These are phyloP conservation scores for Grigorovia transvaalensis DNA, from an alignment of 805 yeast genomes.

Conservation along the genomic window DNA sequence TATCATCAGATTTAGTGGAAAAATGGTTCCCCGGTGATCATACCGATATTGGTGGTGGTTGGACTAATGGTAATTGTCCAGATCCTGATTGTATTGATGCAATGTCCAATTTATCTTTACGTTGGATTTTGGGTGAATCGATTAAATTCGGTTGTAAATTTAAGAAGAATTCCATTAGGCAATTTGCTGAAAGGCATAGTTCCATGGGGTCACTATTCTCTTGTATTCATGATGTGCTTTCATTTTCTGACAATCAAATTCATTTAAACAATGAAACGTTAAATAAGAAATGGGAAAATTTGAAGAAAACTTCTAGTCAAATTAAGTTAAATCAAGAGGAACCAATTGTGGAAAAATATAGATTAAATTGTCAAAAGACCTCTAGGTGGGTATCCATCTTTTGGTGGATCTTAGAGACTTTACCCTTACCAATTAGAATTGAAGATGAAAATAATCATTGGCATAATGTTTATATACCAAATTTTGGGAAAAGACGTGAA, in stretches of 20 bases:
- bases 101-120: constrained; percentile 42
- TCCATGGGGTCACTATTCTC: constrained; percentile 36
- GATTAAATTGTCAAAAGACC: constrained; percentile 5
- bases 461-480: constrained; percentile 42
- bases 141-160: constrained; percentile 40
- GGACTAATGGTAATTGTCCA: constrained; percentile 29
- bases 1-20: constrained; percentile 31
- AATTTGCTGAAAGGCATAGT: constrained; percentile 33
- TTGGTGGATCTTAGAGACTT: constrained; percentile 56
- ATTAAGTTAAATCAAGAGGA: not conserved
- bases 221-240: constrained; percentile 41
- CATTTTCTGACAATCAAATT: constrained; percentile 11
- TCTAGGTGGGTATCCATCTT: constrained; percentile 14
- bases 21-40: constrained; percentile 65
- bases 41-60: constrained; percentile 62
- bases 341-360: not conserved
- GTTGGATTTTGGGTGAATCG: constrained; percentile 55
- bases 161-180: constrained; percentile 31
- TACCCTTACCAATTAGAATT: constrained; percentile 47
- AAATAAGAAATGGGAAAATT: too few species aligned
- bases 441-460: constrained; percentile 41
- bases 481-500: constrained; percentile 42
- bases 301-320: not conserved
- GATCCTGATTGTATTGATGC: constrained; percentile 32
- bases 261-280: not conserved